A percentile compares a stretch with the other conserved stretches of the same genome.
Conservation (phyloP, 331 rosid genomes). For the Rosa hybrid region DNA sequence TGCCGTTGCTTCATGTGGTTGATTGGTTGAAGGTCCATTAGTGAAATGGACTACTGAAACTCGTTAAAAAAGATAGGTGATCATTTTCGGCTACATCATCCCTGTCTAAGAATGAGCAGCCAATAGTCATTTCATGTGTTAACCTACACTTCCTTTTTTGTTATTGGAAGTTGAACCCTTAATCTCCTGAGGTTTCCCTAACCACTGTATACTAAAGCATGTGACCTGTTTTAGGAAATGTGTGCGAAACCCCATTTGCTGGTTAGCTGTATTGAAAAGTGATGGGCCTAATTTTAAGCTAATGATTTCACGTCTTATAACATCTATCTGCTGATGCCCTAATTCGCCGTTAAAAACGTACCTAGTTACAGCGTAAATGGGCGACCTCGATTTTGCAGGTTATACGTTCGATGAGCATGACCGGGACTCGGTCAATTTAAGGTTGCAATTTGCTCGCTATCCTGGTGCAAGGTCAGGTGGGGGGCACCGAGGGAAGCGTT, state of each 20-base stretch:
- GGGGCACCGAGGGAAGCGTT: conserved; percentile 93
- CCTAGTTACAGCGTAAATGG: conserved; percentile 62
- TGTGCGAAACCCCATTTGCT: conserved; percentile 27
- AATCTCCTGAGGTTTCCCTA: conserved; percentile 11
- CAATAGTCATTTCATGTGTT: conserved; percentile 18
- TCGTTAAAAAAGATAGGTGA: conserved; percentile 10
- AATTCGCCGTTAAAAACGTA: conserved; percentile 49
- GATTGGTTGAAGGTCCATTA: neutral
- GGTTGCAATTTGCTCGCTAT: conserved; percentile 97
- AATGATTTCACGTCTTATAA: conserved; percentile 43
- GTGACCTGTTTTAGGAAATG: conserved; percentile 28
- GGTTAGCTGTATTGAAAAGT: conserved; percentile 37
- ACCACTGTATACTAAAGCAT: conserved; percentile 15
- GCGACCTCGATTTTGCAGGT: conserved; percentile 97
- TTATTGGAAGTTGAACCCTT: conserved; percentile 19
- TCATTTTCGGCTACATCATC: conserved; percentile 18
- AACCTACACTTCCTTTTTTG: neutral
- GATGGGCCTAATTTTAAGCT: conserved; percentile 35
- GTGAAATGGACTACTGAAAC: conserved; percentile 17
- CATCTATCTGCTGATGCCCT: conserved; percentile 51
- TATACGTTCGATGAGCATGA: conserved; percentile 94
- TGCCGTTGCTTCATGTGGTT: conserved; percentile 20
- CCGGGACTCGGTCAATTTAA: conserved; percentile 87
- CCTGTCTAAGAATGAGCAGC: conserved; percentile 12
- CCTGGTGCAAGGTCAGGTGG: conserved; percentile 99